Base-by-base conservation (phyloP, 495 filamentous ascomycete species). In the Talaromyces nanjingensis region DNA sequence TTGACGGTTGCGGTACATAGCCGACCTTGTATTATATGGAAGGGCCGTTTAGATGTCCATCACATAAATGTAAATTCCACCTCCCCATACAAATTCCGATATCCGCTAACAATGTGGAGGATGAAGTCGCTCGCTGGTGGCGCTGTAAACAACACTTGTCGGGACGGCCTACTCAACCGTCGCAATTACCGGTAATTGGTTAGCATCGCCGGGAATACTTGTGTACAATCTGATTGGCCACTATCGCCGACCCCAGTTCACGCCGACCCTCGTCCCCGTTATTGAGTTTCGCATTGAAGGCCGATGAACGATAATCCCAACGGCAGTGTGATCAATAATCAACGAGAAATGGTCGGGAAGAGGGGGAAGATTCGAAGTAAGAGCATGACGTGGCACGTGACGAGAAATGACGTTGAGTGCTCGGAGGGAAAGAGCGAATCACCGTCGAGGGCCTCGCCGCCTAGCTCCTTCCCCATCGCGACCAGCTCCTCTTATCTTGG, bases 351-450 rank as follows among this genome's bases (percentile, higher is more conserved):
- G 9, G 37, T 42, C 37, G 45, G 45, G 1, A 49, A 49, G 45
- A 18, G 6, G n/a, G 18, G 20, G 45, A 49, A 49, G 18, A 42
- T 6, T 4, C 11, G 34, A 4, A 12, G 34, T 4, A 12, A 18
- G 49, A 18, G 14, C 27, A 59, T 59, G 57, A 59, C 57, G 29
- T 39, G 57, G 57, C 57, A 59, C 57, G 57, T 59, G 57, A 59
- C 34, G 29, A 33, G 29, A 20, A 37, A 59, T 59, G 57, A 59
- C 57, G 57, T 59, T 59, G 45, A 49, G 16, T 8, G 45, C 45
- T 49, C 57, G 57, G 57, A 33, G 57, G 29, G 18, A 37, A 31
- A 4, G 31, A 42, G 57, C 57, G 34, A 59, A 59, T 59, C 57
- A 59, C 8, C 57, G 31, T 34, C 29, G 31, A 34, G 29, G 7